These are phyloP conservation scores for Linnemannia schmuckeri DNA, from an alignment of 192 early-diverging fungal genomes.

Conservation along the genomic window DNA sequence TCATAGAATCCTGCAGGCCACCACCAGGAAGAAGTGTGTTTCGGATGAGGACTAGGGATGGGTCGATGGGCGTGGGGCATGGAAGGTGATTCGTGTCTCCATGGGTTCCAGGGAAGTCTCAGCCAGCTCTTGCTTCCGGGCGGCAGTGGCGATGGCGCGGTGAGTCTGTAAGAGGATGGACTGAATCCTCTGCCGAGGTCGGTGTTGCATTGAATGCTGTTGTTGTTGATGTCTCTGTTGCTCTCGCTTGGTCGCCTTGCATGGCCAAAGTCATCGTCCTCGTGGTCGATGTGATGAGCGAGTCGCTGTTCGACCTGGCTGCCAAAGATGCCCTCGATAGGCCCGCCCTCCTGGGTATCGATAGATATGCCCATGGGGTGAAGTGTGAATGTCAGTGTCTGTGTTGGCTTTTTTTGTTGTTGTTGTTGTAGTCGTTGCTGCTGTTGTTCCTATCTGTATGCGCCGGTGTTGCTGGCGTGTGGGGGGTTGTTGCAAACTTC, in stretches of 20 bases:
- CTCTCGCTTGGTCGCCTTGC: slow-evolving; percentile 16
- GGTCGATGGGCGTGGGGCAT: not conserved
- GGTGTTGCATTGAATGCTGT: not conserved
- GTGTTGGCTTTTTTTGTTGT: not conserved
- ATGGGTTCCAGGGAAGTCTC: slow-evolving; percentile 1
- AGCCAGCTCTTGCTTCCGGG: slow-evolving; percentile 13
- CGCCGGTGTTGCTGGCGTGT: not conserved
- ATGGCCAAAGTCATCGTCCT: slow-evolving; percentile 13
- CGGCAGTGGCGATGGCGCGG: slow-evolving; percentile 2
- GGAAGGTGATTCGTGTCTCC: not conserved
- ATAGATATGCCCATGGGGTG: slow-evolving; percentile 46
- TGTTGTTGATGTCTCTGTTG: not conserved
- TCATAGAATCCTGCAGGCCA: not conserved
- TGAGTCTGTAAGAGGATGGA: not conserved
- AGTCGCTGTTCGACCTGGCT: slow-evolving; percentile 47
- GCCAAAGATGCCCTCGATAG: slow-evolving; percentile 46
- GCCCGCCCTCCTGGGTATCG: slow-evolving; percentile 26
- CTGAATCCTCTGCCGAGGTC: slow-evolving; percentile 2
- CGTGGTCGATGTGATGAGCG: slow-evolving; percentile 17
- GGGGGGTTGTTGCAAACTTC: not conserved
- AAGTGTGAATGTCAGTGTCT: not conserved
- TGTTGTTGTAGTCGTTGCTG: not conserved
- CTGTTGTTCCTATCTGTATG: not conserved
- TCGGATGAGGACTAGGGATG: not conserved
- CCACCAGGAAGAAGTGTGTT: slow-evolving; percentile 21